Base-by-base conservation (phyloP, 192 early-diverging fungal species). In the Paraglomus brasilianum region DNA sequence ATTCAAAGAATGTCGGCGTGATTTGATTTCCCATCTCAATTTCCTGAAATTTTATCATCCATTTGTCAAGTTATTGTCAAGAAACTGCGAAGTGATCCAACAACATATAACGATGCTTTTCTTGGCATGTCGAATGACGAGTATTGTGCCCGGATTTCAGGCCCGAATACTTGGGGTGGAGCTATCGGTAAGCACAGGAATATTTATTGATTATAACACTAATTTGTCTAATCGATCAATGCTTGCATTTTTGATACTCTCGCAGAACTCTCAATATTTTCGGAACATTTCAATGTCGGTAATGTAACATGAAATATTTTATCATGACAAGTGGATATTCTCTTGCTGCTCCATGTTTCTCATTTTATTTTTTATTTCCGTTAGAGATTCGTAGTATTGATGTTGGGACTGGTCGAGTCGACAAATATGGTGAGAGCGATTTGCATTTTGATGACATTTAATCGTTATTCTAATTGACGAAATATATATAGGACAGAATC, bases 311-410 rank as follows among this genome's bases (percentile, higher is more conserved):
- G 13, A 40, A 7, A 38, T 0, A 41, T 42, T 39, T 8, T 39
- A 13, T 3, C 30, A 30, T 17, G n/a, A 39, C 0, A n/a, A 17
- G 4, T 59, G 30, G 39, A 15, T 3, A 38, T 38, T 38, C 8
- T 40, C 30, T 39, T 40, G 17, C 8, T 24, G 8, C 15, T 39
- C 36, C 17, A 7, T 39, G 14, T 19, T 41, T 41, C 40, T 66
- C 9, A 40, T 49, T 51, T 1, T 42, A 9, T 40, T 42, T 4
- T 72, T 11, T 52, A 22, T 50, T 43, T 38, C 43, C 43, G 36
- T 14, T 73, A 86, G 90, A 93, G 74, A 92, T 94, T 62, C 82
- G 80, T 69, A 89, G 87, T 40, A 79, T 94, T 11, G 92, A 94
- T 79, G 87, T 94, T 0, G 69, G 79, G 3, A 88, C 83, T 14